Evolutionary conservation across 2,329 filamentous ascomycete genomes (phyloP), one percentile per base, ranked within the genome.

Genomic region (Fusarium zealandicum): DNA sequence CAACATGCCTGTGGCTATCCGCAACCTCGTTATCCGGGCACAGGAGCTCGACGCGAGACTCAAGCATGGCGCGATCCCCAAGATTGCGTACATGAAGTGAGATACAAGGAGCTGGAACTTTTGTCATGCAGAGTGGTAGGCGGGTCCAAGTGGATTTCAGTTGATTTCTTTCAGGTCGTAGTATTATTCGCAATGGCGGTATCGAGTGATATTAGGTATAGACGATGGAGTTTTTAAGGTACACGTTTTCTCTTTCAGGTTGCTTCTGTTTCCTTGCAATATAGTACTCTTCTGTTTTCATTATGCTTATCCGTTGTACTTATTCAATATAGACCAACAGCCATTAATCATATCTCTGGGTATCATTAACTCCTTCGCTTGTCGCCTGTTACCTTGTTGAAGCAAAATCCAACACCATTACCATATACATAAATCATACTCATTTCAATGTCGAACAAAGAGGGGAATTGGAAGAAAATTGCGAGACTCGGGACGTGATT

Each of bases 1-100:
- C 3, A 32, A 40, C 12, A 42, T 64, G 55, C 65, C 65, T 18
- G 52, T 65, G 18, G 61, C 63, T 27, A 45, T 67, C 27, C 62
- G 51, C 17, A 67, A 66, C 22, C 46, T 67, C 28, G 35, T 52
- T 12, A 20, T 38, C 31, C 57, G 64, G 4, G 30, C 49, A 5
- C 31, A 42, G 35, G 36, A 57, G n/a, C 46, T 66, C 1, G 57
- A 61, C 5, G 32, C 27, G 11, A 58, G 35, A 27, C 46, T 66
- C 8, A 17, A 30, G 4, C 22, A 20, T 11, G 45, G 36, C 12
- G 37, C 28, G 9, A 22, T 64, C 42, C 59, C 32, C n/a, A 13
- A 37, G 7, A 51, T 41, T 30, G 35, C 51, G 16, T 45, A 59
- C 13, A 17, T 51, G 14, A 37, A 25, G 2, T 48, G 18, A 60